phyloP scores from a whole-genome alignment of 2,329 filamentous ascomycete species.

The Pleochaeta shiraiana region DNA sequence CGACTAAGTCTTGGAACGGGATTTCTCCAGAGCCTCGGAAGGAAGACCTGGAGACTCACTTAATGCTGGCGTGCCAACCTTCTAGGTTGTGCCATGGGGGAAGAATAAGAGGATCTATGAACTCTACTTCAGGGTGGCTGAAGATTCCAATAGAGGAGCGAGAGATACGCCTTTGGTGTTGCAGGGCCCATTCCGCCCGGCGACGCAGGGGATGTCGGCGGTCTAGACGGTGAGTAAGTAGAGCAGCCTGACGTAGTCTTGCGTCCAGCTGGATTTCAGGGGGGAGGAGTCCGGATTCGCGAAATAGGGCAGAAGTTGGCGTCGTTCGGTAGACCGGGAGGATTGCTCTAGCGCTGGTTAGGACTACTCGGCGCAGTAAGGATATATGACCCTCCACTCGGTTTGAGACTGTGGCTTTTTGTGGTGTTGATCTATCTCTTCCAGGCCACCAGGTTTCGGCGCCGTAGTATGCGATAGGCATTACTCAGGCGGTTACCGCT shows the following conservation, averaged over 20 bases:
- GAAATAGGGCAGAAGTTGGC: no score
- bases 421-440: no score
- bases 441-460: no score
- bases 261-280: background rate
- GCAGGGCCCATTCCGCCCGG: background rate
- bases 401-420: no score
- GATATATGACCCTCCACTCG: no score
- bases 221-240: background rate
- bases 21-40: background rate
- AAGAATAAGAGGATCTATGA: background rate
- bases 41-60: background rate
- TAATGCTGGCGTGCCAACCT: background rate
- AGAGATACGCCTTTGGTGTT: background rate
- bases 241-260: background rate
- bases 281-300: background rate
- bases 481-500: no score
- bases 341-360: no score
- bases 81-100: background rate
- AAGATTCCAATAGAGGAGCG: background rate
- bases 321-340: no score
- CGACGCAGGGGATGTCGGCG: background rate
- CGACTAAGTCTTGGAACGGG: constrained; percentile 2
- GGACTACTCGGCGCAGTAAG: no score
- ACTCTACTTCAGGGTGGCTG: background rate
- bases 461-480: no score